A percentile compares a stretch with the other conserved stretches of the same genome.
Conservation (phyloP, 257 asterid genomes). For the Solanum medicagineum region DNA sequence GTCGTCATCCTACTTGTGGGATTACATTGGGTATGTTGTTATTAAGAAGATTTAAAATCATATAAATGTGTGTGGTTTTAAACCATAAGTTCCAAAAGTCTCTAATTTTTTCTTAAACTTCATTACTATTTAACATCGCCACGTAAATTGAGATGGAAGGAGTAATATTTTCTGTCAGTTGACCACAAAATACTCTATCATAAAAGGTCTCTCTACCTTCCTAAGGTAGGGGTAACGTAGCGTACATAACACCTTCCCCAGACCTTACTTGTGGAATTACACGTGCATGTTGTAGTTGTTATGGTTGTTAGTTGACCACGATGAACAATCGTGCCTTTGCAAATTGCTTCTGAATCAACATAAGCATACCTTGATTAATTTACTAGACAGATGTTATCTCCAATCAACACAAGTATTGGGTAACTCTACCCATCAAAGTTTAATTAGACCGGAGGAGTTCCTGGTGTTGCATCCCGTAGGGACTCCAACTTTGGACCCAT, state of each 20-base stretch:
- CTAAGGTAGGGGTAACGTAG: not conserved
- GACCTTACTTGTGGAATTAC: not conserved
- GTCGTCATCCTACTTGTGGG: not conserved
- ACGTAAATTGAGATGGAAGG: not conserved
- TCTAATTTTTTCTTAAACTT: not conserved
- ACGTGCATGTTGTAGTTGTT: not conserved
- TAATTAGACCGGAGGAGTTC: not conserved
- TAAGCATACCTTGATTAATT: not conserved
- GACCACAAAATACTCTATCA: not conserved
- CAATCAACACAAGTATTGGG: not conserved
- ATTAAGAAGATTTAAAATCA: not conserved
- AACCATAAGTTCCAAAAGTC: not conserved
- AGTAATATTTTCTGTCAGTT: not conserved
- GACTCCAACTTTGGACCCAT: not conserved
- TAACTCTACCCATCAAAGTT: not conserved
- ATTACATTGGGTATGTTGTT: not conserved
- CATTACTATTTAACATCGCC: not conserved
- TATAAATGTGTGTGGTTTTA: not conserved
- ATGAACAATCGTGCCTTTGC: not conserved
- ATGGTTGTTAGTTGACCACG: not conserved
- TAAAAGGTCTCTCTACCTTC: not conserved
- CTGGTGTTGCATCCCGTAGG: not conserved
- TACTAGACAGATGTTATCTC: not conserved
- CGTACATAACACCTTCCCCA: not conserved
- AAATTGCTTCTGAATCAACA: not conserved